Conservation (phyloP, 495 filamentous ascomycete genomes). For the Aspergillus ostianus region DNA sequence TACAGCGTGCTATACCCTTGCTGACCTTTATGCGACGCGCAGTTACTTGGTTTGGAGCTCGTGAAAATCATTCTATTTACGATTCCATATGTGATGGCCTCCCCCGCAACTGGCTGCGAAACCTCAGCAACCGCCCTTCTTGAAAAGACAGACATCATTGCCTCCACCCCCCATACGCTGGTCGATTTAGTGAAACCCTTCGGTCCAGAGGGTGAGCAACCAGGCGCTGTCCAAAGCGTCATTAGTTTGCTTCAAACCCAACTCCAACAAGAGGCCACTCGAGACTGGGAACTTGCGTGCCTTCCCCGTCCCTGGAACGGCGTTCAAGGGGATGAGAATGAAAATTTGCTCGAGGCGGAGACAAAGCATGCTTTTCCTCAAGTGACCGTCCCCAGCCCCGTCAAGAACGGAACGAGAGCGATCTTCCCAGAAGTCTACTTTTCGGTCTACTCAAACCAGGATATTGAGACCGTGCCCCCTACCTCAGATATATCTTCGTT, state of each 20-base stretch:
- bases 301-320: conserved; percentile 82
- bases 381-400: conserved; percentile 70
- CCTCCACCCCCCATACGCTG: conserved; percentile 75
- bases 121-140: conserved; percentile 73
- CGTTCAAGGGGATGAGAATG: conserved; percentile 38
- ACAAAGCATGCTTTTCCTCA: conserved; percentile 72
- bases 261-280: conserved; percentile 67
- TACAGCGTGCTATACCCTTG: neutral
- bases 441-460: conserved; percentile 86
- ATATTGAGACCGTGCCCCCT: conserved; percentile 86
- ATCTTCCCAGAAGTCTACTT: conserved; percentile 91
- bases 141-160: conserved; percentile 89
- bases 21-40: conserved; percentile 22
- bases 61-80: conserved; percentile 94
- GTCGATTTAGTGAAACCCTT: conserved; percentile 85
- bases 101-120: conserved; percentile 61
- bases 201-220: conserved; percentile 52
- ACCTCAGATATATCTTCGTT: conserved; percentile 71
- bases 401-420: conserved; percentile 67
- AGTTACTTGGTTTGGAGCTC: conserved; percentile 74
- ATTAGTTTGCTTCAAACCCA: conserved; percentile 83
- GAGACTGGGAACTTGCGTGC: conserved; percentile 72
- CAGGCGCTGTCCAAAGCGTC: conserved; percentile 60
- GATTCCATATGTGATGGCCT: conserved; percentile 84
- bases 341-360: conserved; percentile 44